A percentile compares a stretch with the other conserved stretches of the same genome.
Conservation (phyloP, 768 basidiomycete genomes). For the Collybia nuda region DNA sequence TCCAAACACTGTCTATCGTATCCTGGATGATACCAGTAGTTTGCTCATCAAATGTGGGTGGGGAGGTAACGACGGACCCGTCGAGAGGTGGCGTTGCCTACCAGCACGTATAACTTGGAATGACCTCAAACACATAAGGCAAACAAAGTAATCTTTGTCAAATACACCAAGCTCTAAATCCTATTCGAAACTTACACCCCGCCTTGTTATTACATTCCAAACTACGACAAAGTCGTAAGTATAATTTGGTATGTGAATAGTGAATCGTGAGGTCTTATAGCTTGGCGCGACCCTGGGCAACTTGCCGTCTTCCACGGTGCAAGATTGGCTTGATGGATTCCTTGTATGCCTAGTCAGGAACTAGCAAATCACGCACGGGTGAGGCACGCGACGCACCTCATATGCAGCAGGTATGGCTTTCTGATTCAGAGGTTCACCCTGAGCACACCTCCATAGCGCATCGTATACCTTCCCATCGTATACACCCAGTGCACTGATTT, state of each 20-base stretch:
- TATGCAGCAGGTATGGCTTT: constrained; percentile 54
- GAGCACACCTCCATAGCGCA: constrained; percentile 57
- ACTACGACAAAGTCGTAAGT: too few relatives aligned
- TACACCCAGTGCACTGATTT: constrained; percentile 57
- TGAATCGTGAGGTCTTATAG: constrained; percentile 19
- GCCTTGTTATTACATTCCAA: too few relatives aligned
- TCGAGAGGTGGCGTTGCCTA: too few relatives aligned
- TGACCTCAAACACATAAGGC: too few relatives aligned
- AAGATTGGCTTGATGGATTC: constrained; percentile 55
- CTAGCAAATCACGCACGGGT: neutral
- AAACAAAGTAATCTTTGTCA: too few relatives aligned
- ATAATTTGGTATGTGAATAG: neutral
- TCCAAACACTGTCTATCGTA: too few relatives aligned
- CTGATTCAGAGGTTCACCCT: constrained; percentile 60
- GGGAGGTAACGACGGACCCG: too few relatives aligned
- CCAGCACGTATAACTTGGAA: too few relatives aligned
- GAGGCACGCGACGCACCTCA: constrained; percentile 34
- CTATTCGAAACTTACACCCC: too few relatives aligned
- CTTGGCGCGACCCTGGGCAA: constrained; percentile 26
- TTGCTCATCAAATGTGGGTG: too few relatives aligned
- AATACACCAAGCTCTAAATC: too few relatives aligned
- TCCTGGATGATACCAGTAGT: too few relatives aligned
- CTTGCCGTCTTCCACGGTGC: constrained; percentile 41
- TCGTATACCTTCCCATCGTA: constrained; percentile 68
- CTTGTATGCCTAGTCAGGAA: constrained; percentile 18